These are phyloP conservation scores for Dipteronia dyeriana DNA, from an alignment of 345 rosid species.

Conservation along the genomic window DNA sequence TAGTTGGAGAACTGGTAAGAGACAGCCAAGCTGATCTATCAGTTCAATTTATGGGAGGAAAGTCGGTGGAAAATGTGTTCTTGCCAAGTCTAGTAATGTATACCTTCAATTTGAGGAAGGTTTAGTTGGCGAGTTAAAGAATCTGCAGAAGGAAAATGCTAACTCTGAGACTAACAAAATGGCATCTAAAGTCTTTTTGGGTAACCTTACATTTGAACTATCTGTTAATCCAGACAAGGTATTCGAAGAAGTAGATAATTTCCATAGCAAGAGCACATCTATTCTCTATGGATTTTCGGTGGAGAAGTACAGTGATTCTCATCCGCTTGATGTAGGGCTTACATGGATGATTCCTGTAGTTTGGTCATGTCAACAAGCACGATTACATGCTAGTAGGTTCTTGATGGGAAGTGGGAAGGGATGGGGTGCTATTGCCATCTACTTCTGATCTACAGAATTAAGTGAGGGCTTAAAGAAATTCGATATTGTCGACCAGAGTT, in stretches of 20 bases:
- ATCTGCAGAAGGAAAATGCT: conserved; percentile 34
- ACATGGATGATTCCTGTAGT: conserved; percentile 69
- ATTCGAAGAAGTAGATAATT: conserved; percentile 44
- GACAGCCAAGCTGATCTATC: conserved; percentile 81
- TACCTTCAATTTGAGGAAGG: conserved; percentile 72
- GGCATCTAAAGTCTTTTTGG: conserved; percentile 33
- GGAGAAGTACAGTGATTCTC: conserved; percentile 50
- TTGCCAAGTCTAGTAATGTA: conserved; percentile 71
- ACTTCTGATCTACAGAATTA: conserved; percentile 54
- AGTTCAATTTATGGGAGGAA: conserved; percentile 82
- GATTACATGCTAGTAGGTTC: conserved; percentile 75
- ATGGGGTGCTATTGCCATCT: conserved; percentile 92
- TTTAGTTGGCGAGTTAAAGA: conserved; percentile 41
- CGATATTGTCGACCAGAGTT: conserved; percentile 30
- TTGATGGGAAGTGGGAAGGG: conserved; percentile 98
- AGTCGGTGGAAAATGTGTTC: conserved; percentile 63
- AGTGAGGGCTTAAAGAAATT: conserved; percentile 30
- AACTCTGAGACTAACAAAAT: conserved; percentile 19
- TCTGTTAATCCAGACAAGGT: conserved; percentile 66
- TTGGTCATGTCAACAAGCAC: conserved; percentile 75
- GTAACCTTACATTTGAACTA: conserved; percentile 48
- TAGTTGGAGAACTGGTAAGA: conserved; percentile 23
- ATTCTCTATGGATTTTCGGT: conserved; percentile 54
- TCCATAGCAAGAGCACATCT: conserved; percentile 34
- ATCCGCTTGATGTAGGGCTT: conserved; percentile 71